Evolutionary conservation across 257 asterid species (phyloP), one percentile per base, ranked within the genome.

Genomic region (Nemophila menziesii): DNA sequence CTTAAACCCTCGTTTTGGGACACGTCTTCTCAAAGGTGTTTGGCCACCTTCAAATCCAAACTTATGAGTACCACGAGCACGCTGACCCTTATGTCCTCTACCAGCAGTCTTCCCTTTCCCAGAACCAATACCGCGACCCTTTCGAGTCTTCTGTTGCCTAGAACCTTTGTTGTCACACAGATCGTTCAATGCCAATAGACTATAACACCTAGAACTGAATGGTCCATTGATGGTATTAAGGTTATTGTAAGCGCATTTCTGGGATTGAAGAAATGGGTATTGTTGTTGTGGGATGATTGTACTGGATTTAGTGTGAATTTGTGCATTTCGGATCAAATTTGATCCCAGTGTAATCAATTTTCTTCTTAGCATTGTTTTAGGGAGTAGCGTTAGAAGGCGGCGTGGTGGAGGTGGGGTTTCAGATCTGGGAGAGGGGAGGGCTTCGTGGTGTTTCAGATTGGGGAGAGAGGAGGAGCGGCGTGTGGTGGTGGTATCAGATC

Each of bases 51-150:
- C 98, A 57, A 90, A 90, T 2, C 96, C 94, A 54, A 89, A 76
- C 65, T 84, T 84, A 69, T 56, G 43, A 2, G 92, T 81, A 2
- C 96, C 96, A 34, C 96, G 80, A 20, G 98, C 98, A 53, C 69
- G 79, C 38, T 84, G 98, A 22, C 96, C 98, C 74, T 90, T 90
- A 48, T 89, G 96, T 17, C 98, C 98, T 5, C 96, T 71, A 22
- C 98, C 98, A 1, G 94, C 93, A 5, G 96, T 89, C 71, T 89
- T 84, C 22, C 98, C 98, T 63, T 89, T 84, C 11, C 98, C 98
- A 21, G 98, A 90, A 48, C 98, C 94, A 27, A 90, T 90, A 49
- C 96, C 98, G 24, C 98, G 65, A 4, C 96, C 98, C 68, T 85
- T 90, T 40, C 98, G 61, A 8, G 96, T 90, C 70, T 81, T 84